Base-by-base conservation (phyloP, 495 filamentous ascomycete species). In the Lepraria neglecta region DNA sequence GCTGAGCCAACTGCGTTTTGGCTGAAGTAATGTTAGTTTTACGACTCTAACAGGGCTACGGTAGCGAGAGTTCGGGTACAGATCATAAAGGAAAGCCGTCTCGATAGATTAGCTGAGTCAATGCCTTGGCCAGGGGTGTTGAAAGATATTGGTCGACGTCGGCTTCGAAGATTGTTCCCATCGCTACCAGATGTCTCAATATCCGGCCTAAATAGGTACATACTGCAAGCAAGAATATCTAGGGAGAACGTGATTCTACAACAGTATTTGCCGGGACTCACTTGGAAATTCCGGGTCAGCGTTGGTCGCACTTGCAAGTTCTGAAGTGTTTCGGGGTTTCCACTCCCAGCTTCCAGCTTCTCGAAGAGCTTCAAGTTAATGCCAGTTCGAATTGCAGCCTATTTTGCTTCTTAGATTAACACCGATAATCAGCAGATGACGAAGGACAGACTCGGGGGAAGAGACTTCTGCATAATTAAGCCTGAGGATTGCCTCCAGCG, bases 111-210 rank as follows among this genome's bases (percentile, higher is more conserved):
- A 75, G 71, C 28, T 74, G 68, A 9, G 66, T 71, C 6, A 80
- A 62, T 3, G 75, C 64, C 24, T 65, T 69, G 11, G 67, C 64
- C 31, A 77, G 68, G 40, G 70, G 69, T n/a, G 71, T 78, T 0
- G 70, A 55, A 12, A 45, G 30, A 61, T 77, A 79, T 33, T 69
- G 67, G 58, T 80, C 66, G 1, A 56, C 17, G 6, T 67, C 72
- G 14, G 61, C 71, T 62, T 79, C 71, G 38, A 50, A 44, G 15
- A 80, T 59, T 45, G 73, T 65, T 6, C 70, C 71, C 71, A 74
- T 76, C 38, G 75, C 71, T 15, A 70, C 74, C 2, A 78, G 58
- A 56, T 79, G 75, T 51, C 69, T 71, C 63, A 60, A 43, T 6
- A 60, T 38, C 3, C 58, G 58, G 19, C 30, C 24, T 33, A 24